Evolutionary conservation across 2,329 filamentous ascomycete genomes (phyloP), one percentile per base, ranked within the genome.

Genomic region (Botrytis elliptica): DNA sequence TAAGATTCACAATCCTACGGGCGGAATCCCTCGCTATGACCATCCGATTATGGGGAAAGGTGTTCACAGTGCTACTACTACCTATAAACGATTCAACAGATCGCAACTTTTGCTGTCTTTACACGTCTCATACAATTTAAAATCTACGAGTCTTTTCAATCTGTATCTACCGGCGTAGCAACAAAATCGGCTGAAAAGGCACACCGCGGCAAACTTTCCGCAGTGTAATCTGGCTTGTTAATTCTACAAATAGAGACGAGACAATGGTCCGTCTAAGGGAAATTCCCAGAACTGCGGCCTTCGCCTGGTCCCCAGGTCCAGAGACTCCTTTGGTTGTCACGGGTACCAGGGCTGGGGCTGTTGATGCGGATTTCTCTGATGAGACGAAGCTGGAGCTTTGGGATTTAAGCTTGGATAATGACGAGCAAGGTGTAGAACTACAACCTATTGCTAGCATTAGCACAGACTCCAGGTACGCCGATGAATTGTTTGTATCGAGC

Each of bases 341-440:
- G 42, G 96, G 96, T 79, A 99, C 96, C 65, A 91, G 95, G 79
- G 95, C 96, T 75, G 96, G 96, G 76, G 96, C 96, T 79, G 94
- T 99, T 60, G 94, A 97, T 84, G 95, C 93, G 79, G 95, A 98
- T 83, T 99, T 99, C 84, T 98, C 96, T 42, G 96, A 96, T 83
- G 95, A 98, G 83, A 98, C 94, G 77, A 95, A 95, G 85, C 86
- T 99, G 74, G 96, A 99, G 86, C 87, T 99, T 75, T 99, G 96
- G 96, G 94, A 98, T 84, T 87, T 99, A 78, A 91, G 90, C 81
- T 87, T 98, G 77, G 93, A 97, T 83, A 90, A 90, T 83, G 84
- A 89, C 76, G 88, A 92, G 75, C 90, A 93, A 80, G 91, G 90
- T 72, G 86, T 93, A 71, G 96, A 98, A 85, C 90, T 98, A 73